Evolutionary conservation across 306 rosid genomes (phyloP).

Genomic region (Cucurbita pepo): DNA sequence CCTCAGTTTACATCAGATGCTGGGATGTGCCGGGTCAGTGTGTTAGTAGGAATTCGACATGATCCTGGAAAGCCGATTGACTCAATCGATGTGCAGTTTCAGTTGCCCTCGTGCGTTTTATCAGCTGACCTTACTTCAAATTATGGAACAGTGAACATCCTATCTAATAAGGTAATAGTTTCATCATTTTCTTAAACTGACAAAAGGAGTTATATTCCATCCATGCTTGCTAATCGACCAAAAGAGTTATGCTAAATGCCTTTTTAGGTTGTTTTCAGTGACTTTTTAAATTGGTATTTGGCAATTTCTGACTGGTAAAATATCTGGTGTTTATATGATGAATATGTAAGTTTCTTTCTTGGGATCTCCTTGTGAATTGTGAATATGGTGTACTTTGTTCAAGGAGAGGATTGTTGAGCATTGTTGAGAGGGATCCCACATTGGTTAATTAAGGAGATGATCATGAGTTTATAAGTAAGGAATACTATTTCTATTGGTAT

Average conservation of each 20-base stretch:
- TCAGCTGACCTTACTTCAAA: slow-evolving; percentile 72
- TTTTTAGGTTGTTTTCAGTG: not conserved
- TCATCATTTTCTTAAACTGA: not conserved
- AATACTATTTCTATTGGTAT: too few relatives aligned
- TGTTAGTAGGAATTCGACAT: slow-evolving; percentile 68
- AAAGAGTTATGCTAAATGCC: not conserved
- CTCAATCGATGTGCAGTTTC: slow-evolving; percentile 52
- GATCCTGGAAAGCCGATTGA: slow-evolving; percentile 85
- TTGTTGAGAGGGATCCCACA: too few relatives aligned
- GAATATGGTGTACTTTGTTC: too few relatives aligned
- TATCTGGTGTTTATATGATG: not conserved
- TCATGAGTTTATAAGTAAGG: too few relatives aligned
- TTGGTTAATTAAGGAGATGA: too few relatives aligned
- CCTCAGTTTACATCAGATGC: slow-evolving; percentile 77
- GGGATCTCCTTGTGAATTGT: not conserved
- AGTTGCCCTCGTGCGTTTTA: slow-evolving; percentile 61
- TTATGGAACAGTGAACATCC: slow-evolving; percentile 74
- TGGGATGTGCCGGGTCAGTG: slow-evolving; percentile 58
- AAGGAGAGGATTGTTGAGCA: too few relatives aligned
- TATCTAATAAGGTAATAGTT: slow-evolving; percentile 51
- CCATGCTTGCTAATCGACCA: not conserved
- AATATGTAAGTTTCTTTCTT: not conserved
- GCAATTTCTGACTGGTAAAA: not conserved
- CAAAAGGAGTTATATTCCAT: not conserved
- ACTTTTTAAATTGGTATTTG: not conserved